phyloP scores from a whole-genome alignment of 2,329 filamentous ascomycete genomes.

The Xylariales sp. region DNA sequence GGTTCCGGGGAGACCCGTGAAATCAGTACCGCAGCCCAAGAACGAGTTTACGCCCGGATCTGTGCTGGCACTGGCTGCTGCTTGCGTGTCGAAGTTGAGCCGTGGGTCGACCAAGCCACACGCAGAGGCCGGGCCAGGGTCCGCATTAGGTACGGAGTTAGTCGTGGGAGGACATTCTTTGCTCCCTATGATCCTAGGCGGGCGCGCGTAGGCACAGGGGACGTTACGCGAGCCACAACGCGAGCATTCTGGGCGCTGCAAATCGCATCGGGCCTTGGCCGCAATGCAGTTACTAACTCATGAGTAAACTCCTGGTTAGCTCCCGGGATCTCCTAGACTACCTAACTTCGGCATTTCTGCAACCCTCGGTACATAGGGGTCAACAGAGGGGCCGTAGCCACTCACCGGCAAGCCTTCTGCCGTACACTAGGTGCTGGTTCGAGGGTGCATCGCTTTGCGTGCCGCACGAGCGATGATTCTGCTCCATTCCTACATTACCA shows the following conservation, averaged over 20 bases:
- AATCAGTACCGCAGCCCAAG: conserved; percentile 13
- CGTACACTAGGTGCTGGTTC: conserved; percentile 39
- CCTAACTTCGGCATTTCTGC: not conserved
- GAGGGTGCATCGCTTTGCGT: conserved; percentile 42
- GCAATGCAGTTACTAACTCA: conserved; percentile 39
- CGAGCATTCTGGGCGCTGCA: conserved; percentile 43
- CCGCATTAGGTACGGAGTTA: conserved; percentile 5
- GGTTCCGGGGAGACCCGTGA: not conserved
- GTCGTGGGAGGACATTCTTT: not conserved
- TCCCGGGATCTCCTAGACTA: not conserved
- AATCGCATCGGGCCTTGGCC: conserved; percentile 48
- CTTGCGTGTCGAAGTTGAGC: not conserved
- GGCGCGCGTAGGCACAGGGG: conserved; percentile 41
- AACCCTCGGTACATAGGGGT: not conserved
- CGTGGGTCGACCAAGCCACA: not conserved
- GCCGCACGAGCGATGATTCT: conserved; percentile 44
- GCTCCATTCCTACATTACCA: not conserved
- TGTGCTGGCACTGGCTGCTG: not conserved
- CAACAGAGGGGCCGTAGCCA: not conserved
- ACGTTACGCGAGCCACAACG: conserved; percentile 41
- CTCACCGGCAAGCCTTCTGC: conserved; percentile 46
- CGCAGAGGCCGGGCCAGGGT: not conserved
- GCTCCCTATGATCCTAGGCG: not conserved
- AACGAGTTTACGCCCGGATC: conserved; percentile 5
- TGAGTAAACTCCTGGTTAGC: conserved; percentile 7